A percentile compares a stretch with the other conserved stretches of the same genome.
These are phyloP conservation scores for Arabidopsis hybrid DNA, from an alignment of 441 rosid species.

Conservation along the genomic window DNA sequence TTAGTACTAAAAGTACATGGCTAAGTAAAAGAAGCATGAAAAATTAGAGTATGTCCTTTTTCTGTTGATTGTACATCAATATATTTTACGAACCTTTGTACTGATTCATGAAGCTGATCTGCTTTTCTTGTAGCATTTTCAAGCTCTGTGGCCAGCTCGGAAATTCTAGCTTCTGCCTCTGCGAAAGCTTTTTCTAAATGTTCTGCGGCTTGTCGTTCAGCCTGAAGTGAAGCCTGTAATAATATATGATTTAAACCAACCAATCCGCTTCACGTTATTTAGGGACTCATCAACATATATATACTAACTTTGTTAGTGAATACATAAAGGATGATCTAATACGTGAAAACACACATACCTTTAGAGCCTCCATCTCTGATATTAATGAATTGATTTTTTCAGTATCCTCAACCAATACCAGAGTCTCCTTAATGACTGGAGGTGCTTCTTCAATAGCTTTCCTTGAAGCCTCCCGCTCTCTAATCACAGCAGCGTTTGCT, in stretches of 20 bases:
- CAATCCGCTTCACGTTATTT: conserved; percentile 7
- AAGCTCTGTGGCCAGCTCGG: conserved; percentile 79
- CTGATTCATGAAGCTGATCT: conserved; percentile 96
- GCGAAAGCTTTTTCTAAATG: conserved; percentile 63
- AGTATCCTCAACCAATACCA: conserved; percentile 73
- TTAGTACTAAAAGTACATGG: conserved; percentile 13
- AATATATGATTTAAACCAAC: background rate
- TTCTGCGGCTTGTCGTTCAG: conserved; percentile 77
- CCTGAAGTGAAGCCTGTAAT: conserved; percentile 69
- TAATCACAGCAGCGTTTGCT: conserved; percentile 65
- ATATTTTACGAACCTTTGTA: conserved; percentile 80
- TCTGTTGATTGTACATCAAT: conserved; percentile 1
- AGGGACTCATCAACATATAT: conserved; percentile 9
- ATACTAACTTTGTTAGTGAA: background rate
- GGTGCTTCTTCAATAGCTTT: conserved; percentile 89
- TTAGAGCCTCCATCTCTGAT: conserved; percentile 67
- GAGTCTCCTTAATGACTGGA: conserved; percentile 79
- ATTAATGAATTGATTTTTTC: conserved; percentile 67
- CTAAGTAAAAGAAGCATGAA: conserved; percentile 9
- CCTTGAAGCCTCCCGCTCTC: conserved; percentile 76
- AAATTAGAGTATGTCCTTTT: background rate
- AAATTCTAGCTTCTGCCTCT: conserved; percentile 73
- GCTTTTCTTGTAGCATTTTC: conserved; percentile 77
- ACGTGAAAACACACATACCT: conserved; percentile 49
- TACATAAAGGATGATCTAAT: conserved; percentile 1